Evolutionary conservation across 2,329 filamentous ascomycete species (phyloP).

Genomic region (Akanthomyces muscarius): DNA sequence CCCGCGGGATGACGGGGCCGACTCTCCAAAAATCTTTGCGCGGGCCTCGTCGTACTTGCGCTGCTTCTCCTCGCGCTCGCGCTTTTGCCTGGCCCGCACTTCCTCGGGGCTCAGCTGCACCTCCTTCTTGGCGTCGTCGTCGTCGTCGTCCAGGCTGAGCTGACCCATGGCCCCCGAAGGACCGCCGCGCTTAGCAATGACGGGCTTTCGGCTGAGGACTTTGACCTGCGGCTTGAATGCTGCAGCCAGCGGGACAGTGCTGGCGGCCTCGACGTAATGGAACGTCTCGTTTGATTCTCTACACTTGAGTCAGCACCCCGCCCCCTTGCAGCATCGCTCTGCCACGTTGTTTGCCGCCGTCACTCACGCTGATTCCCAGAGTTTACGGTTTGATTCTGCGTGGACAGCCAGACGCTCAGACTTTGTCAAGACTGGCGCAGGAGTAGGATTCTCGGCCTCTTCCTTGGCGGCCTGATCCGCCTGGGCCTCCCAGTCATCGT

Average conservation of each 20-base stretch:
- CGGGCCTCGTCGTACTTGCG: constrained; percentile 83
- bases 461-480: constrained; percentile 56
- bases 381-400: constrained; percentile 73
- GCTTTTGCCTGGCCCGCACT: constrained; percentile 70
- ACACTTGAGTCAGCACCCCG: constrained; percentile 5
- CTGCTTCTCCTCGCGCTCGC: constrained; percentile 84
- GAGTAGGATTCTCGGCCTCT: constrained; percentile 31
- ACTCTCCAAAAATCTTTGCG: constrained; percentile 78
- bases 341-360: not conserved
- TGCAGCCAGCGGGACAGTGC: constrained; percentile 56
- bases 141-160: constrained; percentile 54
- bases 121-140: constrained; percentile 61
- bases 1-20: constrained; percentile 49
- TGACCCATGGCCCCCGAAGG: constrained; percentile 45
- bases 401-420: constrained; percentile 77
- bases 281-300: constrained; percentile 72
- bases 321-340: not conserved
- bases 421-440: constrained; percentile 54
- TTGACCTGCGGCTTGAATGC: constrained; percentile 80
- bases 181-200: constrained; percentile 57
- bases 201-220: constrained; percentile 78
- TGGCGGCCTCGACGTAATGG: constrained; percentile 67
- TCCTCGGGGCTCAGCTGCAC: constrained; percentile 69
- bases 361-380: constrained; percentile 84
- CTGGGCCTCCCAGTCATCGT: constrained; percentile 81